Conservation (phyloP, 306 rosid genomes). For the Lathyrus aphaca region DNA sequence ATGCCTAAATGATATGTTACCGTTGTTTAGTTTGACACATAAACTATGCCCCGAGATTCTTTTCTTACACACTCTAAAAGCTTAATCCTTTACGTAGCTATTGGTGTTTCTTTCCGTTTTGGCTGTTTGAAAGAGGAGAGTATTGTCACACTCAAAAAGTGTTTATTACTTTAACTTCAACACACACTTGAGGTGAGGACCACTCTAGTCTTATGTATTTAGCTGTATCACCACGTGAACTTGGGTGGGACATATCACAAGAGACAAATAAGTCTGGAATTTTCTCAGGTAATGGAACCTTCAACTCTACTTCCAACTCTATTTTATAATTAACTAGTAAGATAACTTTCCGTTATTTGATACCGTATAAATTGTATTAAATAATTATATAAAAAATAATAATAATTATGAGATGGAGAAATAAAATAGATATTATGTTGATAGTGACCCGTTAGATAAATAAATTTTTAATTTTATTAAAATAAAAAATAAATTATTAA, state of each 20-base stretch:
- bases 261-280: too few species aligned
- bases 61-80: constrained; percentile 48
- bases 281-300: too few species aligned
- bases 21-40: background rate
- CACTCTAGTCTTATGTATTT: background rate
- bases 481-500: too few species aligned
- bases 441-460: too few species aligned
- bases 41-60: constrained; percentile 37
- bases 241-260: background rate
- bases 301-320: too few species aligned
- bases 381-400: too few species aligned
- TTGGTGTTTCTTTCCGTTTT: constrained; percentile 21
- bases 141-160: constrained; percentile 18
- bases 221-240: background rate
- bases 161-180: background rate
- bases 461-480: too few species aligned
- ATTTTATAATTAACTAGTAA: too few species aligned
- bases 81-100: constrained; percentile 47
- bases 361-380: too few species aligned
- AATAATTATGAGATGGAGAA: too few species aligned
- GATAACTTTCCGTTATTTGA: too few species aligned
- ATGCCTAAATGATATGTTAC: background rate
- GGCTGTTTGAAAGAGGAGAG: constrained; percentile 25
- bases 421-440: too few species aligned
- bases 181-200: background rate